These are phyloP conservation scores for Ormosia emarginata DNA, from an alignment of 306 rosid genomes.

Conservation along the genomic window DNA sequence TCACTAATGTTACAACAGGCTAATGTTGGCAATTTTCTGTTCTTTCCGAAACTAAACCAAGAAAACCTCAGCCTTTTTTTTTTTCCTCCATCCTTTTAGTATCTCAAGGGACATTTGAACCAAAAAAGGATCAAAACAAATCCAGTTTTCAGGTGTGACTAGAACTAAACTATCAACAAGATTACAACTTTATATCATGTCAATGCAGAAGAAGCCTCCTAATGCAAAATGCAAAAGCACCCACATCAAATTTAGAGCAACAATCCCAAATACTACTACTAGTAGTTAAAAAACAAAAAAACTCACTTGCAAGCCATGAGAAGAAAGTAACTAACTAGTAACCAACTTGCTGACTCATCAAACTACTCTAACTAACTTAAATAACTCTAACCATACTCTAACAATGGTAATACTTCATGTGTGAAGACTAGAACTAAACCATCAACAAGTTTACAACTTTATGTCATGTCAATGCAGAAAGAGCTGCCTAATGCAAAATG, in stretches of 20 bases:
- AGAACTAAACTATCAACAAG: neutral
- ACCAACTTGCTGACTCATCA: too few species aligned
- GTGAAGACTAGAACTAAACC: neutral
- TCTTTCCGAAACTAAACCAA: neutral
- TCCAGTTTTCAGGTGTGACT: neutral
- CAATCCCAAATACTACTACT: neutral
- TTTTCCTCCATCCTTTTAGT: neutral
- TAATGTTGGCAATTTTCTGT: neutral
- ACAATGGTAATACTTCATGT: neutral
- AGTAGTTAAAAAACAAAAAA: neutral
- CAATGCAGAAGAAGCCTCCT: neutral
- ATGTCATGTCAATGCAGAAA: neutral
- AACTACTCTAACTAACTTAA: too few species aligned
- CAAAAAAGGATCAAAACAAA: neutral
- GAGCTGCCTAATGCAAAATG: neutral
- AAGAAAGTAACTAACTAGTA: slow-evolving; percentile 24
- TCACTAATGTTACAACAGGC: neutral
- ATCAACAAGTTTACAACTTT: neutral
- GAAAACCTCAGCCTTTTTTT: neutral
- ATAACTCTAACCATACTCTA: neutral
- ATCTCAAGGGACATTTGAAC: neutral
- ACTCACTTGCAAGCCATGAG: slow-evolving; percentile 78
- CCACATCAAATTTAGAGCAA: neutral
- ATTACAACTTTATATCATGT: neutral
- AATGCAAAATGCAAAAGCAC: neutral